phyloP scores from a whole-genome alignment of 768 basidiomycete genomes.

The Gelatoporia subvermispora region DNA sequence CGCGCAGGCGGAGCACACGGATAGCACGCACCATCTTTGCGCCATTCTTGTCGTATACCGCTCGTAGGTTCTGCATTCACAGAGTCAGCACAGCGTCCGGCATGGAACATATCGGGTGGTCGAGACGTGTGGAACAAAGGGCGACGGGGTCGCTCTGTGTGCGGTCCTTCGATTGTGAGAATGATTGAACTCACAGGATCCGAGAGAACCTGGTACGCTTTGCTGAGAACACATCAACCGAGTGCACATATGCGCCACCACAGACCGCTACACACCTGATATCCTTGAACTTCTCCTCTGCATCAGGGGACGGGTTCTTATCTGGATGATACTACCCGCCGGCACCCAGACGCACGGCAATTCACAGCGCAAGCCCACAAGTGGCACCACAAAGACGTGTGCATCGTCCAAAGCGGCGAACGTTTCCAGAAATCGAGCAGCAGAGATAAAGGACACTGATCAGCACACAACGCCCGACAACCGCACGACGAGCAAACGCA shows the following conservation, averaged over 20 bases:
- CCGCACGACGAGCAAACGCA: conserved; percentile 24
- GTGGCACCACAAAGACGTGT: too few species aligned
- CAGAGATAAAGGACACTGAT: neutral
- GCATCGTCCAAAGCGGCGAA: too few species aligned
- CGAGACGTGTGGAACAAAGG: neutral
- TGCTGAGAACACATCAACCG: conserved; percentile 40
- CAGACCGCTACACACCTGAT: conserved; percentile 58
- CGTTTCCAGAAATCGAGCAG: too few species aligned
- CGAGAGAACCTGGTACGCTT: conserved; percentile 92
- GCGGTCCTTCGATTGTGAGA: too few species aligned
- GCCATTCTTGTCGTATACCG: conserved; percentile 94
- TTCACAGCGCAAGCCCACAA: too few species aligned
- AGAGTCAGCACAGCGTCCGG: conserved; percentile 2
- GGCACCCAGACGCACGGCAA: too few species aligned
- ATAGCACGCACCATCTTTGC: conserved; percentile 65
- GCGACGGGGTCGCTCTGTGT: too few species aligned
- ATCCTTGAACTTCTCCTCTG: conserved; percentile 95
- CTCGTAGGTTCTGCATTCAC: conserved; percentile 62
- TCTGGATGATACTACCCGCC: conserved; percentile 80
- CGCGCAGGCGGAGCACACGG: neutral
- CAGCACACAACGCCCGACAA: neutral
- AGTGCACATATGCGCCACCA: neutral
- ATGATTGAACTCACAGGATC: conserved; percentile 54
- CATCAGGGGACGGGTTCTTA: conserved; percentile 90
- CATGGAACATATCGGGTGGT: neutral